These are phyloP conservation scores for Paulownia fortunei DNA, from an alignment of 257 asterid genomes.

Conservation along the genomic window DNA sequence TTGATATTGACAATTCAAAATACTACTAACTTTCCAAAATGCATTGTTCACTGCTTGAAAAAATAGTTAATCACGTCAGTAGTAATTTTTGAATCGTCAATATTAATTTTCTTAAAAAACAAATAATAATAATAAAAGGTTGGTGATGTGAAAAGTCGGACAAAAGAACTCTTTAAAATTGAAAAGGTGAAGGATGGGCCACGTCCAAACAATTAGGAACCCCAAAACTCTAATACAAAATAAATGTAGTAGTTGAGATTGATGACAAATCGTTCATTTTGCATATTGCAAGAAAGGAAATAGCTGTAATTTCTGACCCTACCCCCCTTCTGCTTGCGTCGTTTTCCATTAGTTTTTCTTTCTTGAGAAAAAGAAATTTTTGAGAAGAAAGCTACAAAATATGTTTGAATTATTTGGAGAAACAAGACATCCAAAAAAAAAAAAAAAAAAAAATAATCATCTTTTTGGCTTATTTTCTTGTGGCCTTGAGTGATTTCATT, in stretches of 20 bases:
- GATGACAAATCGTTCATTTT: conserved; percentile 17
- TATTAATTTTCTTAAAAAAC: no score
- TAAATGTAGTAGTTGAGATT: conserved; percentile 29
- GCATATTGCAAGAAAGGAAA: background rate
- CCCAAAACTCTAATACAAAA: background rate
- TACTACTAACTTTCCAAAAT: no score
- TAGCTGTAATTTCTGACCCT: conserved; percentile 21
- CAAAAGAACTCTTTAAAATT: background rate
- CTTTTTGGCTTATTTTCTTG: background rate
- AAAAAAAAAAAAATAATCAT: background rate
- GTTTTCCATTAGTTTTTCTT: conserved; percentile 16
- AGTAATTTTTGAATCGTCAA: no score
- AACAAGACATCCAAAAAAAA: background rate
- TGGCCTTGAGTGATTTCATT: conserved; percentile 2
- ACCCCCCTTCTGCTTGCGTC: conserved; percentile 20
- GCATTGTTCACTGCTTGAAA: no score
- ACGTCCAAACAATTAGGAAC: conserved; percentile 19
- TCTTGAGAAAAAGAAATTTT: background rate
- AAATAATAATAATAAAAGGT: no score
- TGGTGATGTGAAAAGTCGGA: background rate
- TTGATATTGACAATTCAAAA: no score
- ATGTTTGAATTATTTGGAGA: background rate
- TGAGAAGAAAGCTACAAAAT: conserved; percentile 4
- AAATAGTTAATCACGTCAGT: no score
- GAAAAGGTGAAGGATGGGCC: conserved; percentile 9